Conservation (phyloP, 2,329 filamentous ascomycete genomes). For the Penicillium paneum region DNA sequence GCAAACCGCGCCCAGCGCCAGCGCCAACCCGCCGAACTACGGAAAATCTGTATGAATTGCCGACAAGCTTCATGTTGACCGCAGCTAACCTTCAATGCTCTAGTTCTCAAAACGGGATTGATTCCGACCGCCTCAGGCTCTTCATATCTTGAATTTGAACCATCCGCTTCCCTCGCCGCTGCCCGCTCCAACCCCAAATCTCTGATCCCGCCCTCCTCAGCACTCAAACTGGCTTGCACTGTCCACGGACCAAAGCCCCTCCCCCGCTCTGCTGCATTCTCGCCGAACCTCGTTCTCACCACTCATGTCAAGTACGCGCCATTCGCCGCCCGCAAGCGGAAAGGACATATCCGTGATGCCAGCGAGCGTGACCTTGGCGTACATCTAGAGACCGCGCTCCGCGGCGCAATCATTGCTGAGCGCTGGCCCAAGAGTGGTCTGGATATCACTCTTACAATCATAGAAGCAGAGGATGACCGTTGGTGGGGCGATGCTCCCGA, state of each 20-base stretch:
- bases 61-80: background rate
- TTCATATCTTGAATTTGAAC: constrained; percentile 61
- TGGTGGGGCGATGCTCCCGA: constrained; percentile 59
- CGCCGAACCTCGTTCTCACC: constrained; percentile 83
- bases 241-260: constrained; percentile 91
- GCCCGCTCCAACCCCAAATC: constrained; percentile 45
- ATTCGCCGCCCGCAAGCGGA: constrained; percentile 78
- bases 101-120: constrained; percentile 86
- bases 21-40: constrained; percentile 66
- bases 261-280: constrained; percentile 85
- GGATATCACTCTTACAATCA: constrained; percentile 88
- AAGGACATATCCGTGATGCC: constrained; percentile 81
- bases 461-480: constrained; percentile 85
- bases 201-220: constrained; percentile 56
- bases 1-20: constrained; percentile 51
- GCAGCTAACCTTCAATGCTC: constrained; percentile 19
- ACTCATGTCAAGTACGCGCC: constrained; percentile 96
- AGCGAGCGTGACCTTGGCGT: constrained; percentile 85
- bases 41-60: constrained; percentile 74
- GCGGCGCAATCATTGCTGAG: constrained; percentile 86
- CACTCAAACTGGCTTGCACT: constrained; percentile 86
- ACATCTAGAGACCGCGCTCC: constrained; percentile 84
- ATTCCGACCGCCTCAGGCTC: constrained; percentile 92
- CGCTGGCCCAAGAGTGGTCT: constrained; percentile 97
- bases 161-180: constrained; percentile 45